Evolutionary conservation across 176 grass and related monocot genomes (phyloP), one percentile per base, ranked within the genome.

Genomic region (Musa schizocarpa): DNA sequence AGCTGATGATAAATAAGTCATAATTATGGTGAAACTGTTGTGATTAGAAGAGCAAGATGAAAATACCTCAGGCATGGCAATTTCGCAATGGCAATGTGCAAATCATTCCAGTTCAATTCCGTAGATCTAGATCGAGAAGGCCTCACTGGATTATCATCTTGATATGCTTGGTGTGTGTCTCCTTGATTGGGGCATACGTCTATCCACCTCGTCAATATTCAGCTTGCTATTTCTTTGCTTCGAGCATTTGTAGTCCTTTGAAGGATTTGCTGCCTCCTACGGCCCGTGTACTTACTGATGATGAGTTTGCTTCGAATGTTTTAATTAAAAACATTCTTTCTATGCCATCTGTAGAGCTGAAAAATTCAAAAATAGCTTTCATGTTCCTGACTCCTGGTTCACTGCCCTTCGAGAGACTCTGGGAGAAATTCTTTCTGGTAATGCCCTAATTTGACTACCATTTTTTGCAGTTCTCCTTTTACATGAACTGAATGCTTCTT

Each of bases 351-450:
- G 51, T 77, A 2, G 54, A 79, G 24, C 85, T 81, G 17, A 90
- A 90, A 77, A 94, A 61, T 82, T 79, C 88, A 0, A 99, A 99
- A 61, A 99, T 99, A 9, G 90, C 95, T 48, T 86, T 99, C 56
- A 94, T 99, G 95, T 99, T 94, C 77, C 82, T 99, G 79, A 89
- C 82, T 9, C 95, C 95, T 72, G 90, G 90, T 80, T 87, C 90
- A 56, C 72, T 99, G 80, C 95, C 95, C 29, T 99, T 99, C 3
- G 95, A 99, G 65, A 99, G 71, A 79, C 79, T 99, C 49, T 99
- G 95, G 95, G 90, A 92, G 85, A 94, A 85, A 67, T 99, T 99
- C 80, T 91, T 99, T 77, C 63, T 72, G 86, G 95, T 98, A 81
- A 79, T n/a, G 81, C 11, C 51, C 20, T 61, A 61, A 43, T 68